phyloP scores from a whole-genome alignment of 2,329 filamentous ascomycete genomes.

The Alternaria triticina region DNA sequence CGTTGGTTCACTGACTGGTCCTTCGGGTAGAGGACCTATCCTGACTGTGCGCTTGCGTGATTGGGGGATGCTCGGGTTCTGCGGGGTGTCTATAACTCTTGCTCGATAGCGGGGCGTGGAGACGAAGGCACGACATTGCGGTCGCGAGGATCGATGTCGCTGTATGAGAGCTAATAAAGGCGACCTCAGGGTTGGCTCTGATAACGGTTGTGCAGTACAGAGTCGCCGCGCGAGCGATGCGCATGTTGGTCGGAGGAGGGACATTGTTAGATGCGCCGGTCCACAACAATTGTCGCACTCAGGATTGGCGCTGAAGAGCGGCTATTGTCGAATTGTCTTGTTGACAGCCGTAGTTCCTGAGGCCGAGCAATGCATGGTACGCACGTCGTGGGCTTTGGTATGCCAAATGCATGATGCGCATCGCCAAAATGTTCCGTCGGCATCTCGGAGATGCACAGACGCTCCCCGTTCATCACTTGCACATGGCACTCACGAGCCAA shows the following conservation, averaged over 20 bases:
- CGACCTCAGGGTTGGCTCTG: slow-evolving; percentile 23
- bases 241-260: slow-evolving; percentile 36
- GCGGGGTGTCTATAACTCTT: slow-evolving; percentile 32
- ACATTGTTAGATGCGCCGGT: slow-evolving; percentile 27
- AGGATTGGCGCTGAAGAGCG: background rate
- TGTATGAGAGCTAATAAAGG: slow-evolving; percentile 32
- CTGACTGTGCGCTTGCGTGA: slow-evolving; percentile 38
- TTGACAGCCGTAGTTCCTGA: background rate
- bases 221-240: slow-evolving; percentile 39
- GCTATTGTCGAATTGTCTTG: background rate
- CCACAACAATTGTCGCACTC: background rate
- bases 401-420: slow-evolving; percentile 3
- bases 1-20: slow-evolving; percentile 30
- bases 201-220: slow-evolving; percentile 24
- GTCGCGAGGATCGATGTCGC: slow-evolving; percentile 10
- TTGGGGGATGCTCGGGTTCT: slow-evolving; percentile 25
- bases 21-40: slow-evolving; percentile 41
- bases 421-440: slow-evolving; percentile 8
- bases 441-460: slow-evolving; percentile 6
- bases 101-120: slow-evolving; percentile 31
- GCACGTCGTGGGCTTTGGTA: slow-evolving; percentile 1
- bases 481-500: background rate
- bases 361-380: slow-evolving; percentile 12
- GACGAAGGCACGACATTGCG: slow-evolving; percentile 34
- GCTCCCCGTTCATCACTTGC: background rate